phyloP scores from a whole-genome alignment of 202 grass and related monocot genomes.

The Miscanthus sacchariflorus region DNA sequence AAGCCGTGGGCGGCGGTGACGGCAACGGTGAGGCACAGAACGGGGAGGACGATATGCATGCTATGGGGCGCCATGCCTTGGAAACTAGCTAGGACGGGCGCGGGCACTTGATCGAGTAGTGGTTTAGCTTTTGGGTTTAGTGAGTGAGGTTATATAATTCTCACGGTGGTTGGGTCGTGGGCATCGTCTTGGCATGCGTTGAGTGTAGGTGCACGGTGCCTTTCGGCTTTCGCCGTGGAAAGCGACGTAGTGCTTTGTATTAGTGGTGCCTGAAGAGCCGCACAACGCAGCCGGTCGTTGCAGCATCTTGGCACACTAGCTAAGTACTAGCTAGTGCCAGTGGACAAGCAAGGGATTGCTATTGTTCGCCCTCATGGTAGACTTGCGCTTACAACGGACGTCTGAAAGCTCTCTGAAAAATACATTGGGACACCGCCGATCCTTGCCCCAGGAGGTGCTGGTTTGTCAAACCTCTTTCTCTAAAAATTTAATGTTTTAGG shows the following conservation, averaged over 20 bases:
- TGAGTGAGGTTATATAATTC: neutral
- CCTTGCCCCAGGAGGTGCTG: too few relatives aligned
- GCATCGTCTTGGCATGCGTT: slow-evolving; percentile 10
- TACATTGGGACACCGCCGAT: neutral
- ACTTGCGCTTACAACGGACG: neutral
- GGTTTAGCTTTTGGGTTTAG: neutral
- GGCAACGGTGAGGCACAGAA: slow-evolving; percentile 14
- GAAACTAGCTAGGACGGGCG: neutral
- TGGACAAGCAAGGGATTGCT: neutral
- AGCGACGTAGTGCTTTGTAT: slow-evolving; percentile 12
- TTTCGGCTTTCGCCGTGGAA: slow-evolving; percentile 12
- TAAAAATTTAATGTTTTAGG: too few relatives aligned
- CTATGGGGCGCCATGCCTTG: neutral
- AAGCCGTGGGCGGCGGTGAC: neutral
- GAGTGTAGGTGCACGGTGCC: slow-evolving; percentile 1
- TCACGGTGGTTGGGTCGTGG: slow-evolving; percentile 41
- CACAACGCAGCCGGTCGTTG: neutral
- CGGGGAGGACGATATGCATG: neutral
- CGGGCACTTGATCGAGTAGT: neutral
- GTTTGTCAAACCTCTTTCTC: too few relatives aligned
- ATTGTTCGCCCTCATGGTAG: neutral
- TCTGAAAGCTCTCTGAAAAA: too few relatives aligned
- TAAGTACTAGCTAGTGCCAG: neutral
- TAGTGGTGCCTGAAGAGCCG: neutral
- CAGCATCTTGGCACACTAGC: neutral